Evolutionary conservation across 2,329 filamentous ascomycete species (phyloP).

Genomic region (Cadophora sp.): DNA sequence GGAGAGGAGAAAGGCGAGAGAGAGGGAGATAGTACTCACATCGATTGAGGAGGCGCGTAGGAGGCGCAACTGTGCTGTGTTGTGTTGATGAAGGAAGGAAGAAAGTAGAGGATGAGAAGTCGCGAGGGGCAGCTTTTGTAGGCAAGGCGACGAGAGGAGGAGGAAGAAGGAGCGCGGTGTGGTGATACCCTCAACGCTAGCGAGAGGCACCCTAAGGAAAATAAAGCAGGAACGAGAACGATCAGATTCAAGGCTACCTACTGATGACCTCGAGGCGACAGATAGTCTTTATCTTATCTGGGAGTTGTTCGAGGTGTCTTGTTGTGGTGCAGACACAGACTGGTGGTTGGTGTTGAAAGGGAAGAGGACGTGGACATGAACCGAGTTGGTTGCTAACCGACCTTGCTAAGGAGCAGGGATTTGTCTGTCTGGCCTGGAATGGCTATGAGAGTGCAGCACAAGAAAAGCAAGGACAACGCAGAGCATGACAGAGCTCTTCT

Average conservation of each 20-base stretch:
- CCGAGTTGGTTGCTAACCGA: not conserved
- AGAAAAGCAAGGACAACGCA: not conserved
- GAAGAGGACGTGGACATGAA: not conserved
- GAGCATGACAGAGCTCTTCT: not conserved
- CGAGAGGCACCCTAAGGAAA: not conserved
- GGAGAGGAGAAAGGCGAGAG: not conserved
- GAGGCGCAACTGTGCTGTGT: not conserved
- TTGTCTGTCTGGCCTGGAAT: not conserved
- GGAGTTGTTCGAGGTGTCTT: not conserved
- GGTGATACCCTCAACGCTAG: not conserved
- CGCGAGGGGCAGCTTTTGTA: not conserved
- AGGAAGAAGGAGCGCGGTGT: not conserved
- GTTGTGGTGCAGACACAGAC: not conserved
- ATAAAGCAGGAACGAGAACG: slow-evolving; percentile 3
- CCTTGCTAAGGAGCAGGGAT: not conserved
- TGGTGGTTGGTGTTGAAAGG: not conserved
- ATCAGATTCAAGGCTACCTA: not conserved
- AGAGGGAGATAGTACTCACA: not conserved
- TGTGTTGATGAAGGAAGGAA: not conserved
- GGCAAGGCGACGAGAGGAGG: not conserved
- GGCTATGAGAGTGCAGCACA: not conserved
- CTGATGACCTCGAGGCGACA: not conserved
- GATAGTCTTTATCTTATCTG: not conserved
- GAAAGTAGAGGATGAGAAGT: not conserved
- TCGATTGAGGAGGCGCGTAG: not conserved